Evolutionary conservation across 2,329 filamentous ascomycete species (phyloP), one percentile per base, ranked within the genome.

Genomic region (Blastomyces gilchristii): DNA sequence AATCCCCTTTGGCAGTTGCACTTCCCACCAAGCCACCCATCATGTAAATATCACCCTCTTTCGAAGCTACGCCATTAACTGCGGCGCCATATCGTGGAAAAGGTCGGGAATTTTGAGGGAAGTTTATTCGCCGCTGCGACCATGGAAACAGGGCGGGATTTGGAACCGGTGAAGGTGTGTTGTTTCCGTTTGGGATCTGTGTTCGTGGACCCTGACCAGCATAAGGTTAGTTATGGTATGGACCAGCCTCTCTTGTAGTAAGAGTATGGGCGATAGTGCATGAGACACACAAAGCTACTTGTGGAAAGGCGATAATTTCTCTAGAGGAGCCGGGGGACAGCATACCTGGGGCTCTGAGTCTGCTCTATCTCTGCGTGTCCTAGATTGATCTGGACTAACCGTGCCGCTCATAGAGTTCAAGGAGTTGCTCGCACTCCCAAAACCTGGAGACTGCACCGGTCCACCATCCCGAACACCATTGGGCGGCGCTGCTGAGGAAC

Each of bases 1-100:
- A 77, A 77, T 99, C 94, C 58, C 94, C 94, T 74, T 97, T 97
- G 54, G 97, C 94, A 2, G 91, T 96, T 47, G 91, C 90, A 68
- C 93, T 93, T 72, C 96, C 93, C 70, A 99, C 93, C 65, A 99
- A 78, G 60, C 94, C 94, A 66, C 94, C 94, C 92, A 99, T 97
- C 72, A 99, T 83, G 72, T 97, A 99, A 63, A 99, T 89, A 70
- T 96, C 91, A 64, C 95, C 95, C 76, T 99, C 94, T 77, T 97
- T 97, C 49, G 92, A 97, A 31, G 92, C 89, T 18, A 88, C 83
- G 0, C 91, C 85, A 75, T 99, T 99, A 74, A 97, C 93, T 7
- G 95, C 94, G 60, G 95, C 91, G 73, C 94, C 94, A 82, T 99
- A 99, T 74, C 94, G 87, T 16, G 94, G 94, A 70, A 99, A 99